Percentiles rank a stretch among this genome's conserved stretches.
Evolutionary conservation across 345 rosid species (phyloP).

Genomic region (Populus davidiana): DNA sequence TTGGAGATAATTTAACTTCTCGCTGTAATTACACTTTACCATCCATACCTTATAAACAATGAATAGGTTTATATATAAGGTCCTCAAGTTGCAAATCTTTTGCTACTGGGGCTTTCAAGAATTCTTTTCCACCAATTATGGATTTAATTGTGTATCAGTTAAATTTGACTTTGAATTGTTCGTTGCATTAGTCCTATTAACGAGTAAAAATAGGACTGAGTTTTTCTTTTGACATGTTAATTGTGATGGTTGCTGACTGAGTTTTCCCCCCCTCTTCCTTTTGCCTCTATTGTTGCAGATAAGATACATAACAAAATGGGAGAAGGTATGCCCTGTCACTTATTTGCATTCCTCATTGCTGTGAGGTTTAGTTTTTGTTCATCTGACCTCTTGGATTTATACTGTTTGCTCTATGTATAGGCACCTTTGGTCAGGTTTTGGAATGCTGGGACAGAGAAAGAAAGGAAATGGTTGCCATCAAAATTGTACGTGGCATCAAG

Average conservation of each 20-base stretch:
- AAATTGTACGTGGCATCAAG: constrained; percentile 82
- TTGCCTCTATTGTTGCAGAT: constrained; percentile 42
- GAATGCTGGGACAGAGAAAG: constrained; percentile 93
- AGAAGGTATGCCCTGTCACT: constrained; percentile 46
- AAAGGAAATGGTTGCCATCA: constrained; percentile 86
- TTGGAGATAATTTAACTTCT: constrained; percentile 87
- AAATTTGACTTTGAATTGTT: neutral
- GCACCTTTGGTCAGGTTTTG: constrained; percentile 87
- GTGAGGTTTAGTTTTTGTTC: constrained; percentile 1
- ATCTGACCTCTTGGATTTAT: neutral
- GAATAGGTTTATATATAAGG: neutral
- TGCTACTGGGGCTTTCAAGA: neutral
- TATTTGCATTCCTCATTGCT: neutral
- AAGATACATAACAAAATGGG: constrained; percentile 88
- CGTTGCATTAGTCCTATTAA: neutral
- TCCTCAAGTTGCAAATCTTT: constrained; percentile 8
- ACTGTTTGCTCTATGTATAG: constrained; percentile 22
- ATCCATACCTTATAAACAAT: constrained; percentile 16
- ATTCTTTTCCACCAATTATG: neutral
- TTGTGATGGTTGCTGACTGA: neutral
- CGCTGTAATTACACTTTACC: constrained; percentile 84
- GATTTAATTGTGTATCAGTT: neutral
- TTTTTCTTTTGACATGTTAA: neutral
- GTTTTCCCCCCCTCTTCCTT: neutral
- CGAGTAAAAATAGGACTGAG: neutral